Evolutionary conservation across 164 flowering plant genomes (phyloP).

Genomic region (Berberis vulgaris): DNA sequence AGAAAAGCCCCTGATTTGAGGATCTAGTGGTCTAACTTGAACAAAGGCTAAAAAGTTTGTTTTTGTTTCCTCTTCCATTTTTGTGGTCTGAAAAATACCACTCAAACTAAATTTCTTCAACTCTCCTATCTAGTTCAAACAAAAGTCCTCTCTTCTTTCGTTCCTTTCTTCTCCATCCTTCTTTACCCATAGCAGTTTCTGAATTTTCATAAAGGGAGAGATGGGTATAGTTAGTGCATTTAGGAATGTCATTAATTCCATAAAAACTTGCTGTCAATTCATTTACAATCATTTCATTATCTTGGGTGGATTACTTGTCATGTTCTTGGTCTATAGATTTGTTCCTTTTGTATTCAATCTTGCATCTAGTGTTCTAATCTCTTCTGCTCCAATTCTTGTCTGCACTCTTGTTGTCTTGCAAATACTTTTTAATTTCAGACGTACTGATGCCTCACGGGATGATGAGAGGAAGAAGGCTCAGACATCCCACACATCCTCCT

Average conservation of each 20-base stretch:
- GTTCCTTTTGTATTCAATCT: constrained; percentile 57
- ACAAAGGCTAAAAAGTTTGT: not conserved
- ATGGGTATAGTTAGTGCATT: constrained; percentile 12
- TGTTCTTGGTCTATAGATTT: constrained; percentile 43
- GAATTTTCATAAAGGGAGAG: not conserved
- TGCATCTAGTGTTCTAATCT: constrained; percentile 69
- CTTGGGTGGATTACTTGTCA: constrained; percentile 21
- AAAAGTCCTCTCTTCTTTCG: not conserved
- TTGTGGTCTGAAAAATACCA: not conserved
- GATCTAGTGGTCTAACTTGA: not conserved
- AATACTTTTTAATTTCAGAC: constrained; percentile 73
- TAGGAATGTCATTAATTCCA: constrained; percentile 19
- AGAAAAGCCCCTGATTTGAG: constrained; percentile 6
- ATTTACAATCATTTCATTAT: constrained; percentile 34
- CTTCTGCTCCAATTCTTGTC: constrained; percentile 8
- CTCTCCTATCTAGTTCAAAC: not conserved
- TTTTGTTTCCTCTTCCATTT: not conserved
- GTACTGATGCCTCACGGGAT: constrained; percentile 43
- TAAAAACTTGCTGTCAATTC: constrained; percentile 19
- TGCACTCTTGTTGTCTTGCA: constrained; percentile 88
- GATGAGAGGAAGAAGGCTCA: constrained; percentile 28
- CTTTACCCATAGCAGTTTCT: not conserved
- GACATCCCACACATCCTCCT: not conserved
- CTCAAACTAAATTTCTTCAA: not conserved
- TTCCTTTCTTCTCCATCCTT: not conserved